Base-by-base conservation (phyloP, 1,139 yeast genomes). In the Saccharomyces hybrid region DNA sequence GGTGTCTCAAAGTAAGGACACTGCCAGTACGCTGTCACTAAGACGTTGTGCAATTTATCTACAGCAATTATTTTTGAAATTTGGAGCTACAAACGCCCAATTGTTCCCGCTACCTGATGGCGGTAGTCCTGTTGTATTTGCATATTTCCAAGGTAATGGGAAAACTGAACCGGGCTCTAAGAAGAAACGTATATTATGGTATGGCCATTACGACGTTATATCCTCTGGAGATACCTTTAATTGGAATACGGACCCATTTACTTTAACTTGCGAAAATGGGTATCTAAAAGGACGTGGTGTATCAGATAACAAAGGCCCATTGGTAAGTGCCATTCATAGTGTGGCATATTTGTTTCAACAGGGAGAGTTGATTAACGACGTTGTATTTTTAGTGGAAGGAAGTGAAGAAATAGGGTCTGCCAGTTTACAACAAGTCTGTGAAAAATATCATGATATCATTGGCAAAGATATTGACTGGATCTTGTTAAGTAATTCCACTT, bases 171-270 rank as follows among this genome's bases (percentile, higher is more conserved):
- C 14, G 11, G 42, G 25, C 7, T 14, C 42, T 11, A 46, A 38
- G n/a, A 64, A 55, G 52, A 73, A 62, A 59, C 73, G 85, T 55
- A 77, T 90, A 2, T 69, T 91, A 52, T 93, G 95, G 84, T 93
- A 93, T 69, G 98, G 97, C 0, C 99, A 93, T 74, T 93, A 93
- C 68, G 99, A 93, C 71, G 97, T 93, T 26, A 91, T 93, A 41
- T 78, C 79, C 48, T 86, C 86, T 0, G 85, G 82, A 57, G 81
- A 79, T 51, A 72, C 75, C 2, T 78, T 76, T 14, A 74, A 73
- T 49, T 93, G 98, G 98, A 70, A 75, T 4, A 81, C 95, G 0
- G 84, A 86, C 60, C 98, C 99, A 0, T 93, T 86, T 69, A 71
- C 72, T 28, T 70, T 93, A 69, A 79, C 86, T 0, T 87, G 96